Conservation (phyloP, 129 eudicot species). For the Flaveria sonorensis region DNA sequence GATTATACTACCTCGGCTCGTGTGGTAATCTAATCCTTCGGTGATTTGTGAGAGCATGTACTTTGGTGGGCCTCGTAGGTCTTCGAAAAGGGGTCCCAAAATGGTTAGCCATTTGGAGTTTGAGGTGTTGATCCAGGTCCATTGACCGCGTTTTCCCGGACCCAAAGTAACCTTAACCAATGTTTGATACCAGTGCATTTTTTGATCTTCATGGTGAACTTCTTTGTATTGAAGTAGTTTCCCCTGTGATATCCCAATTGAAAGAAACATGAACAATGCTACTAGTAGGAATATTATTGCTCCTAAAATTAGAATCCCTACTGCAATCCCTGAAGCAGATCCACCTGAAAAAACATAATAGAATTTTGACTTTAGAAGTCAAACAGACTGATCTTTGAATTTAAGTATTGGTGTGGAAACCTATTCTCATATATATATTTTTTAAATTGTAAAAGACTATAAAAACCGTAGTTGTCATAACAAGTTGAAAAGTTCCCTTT, state of each 20-base stretch:
- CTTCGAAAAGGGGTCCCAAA: slow-evolving; percentile 83
- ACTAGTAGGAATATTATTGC: slow-evolving; percentile 48
- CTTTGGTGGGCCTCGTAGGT: slow-evolving; percentile 93
- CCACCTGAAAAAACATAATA: slow-evolving; percentile 50
- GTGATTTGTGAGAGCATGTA: slow-evolving; percentile 88
- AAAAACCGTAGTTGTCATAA: background rate
- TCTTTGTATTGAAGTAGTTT: slow-evolving; percentile 93
- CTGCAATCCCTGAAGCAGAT: slow-evolving; percentile 57
- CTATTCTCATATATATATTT: background rate
- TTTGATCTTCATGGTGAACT: slow-evolving; percentile 76
- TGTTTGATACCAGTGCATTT: slow-evolving; percentile 84
- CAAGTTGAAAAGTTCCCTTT: background rate
- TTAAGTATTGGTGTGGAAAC: background rate
- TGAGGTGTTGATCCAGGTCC: slow-evolving; percentile 77
- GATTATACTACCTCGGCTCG: slow-evolving; percentile 56
- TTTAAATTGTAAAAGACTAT: background rate
- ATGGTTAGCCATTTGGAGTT: slow-evolving; percentile 48
- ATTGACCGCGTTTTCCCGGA: slow-evolving; percentile 95
- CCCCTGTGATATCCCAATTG: slow-evolving; percentile 79
- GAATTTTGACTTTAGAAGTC: slow-evolving; percentile 21
- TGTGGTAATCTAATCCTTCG: slow-evolving; percentile 39
- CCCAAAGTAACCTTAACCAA: slow-evolving; percentile 78
- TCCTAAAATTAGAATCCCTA: slow-evolving; percentile 61
- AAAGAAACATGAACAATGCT: slow-evolving; percentile 61
- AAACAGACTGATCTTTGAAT: background rate